These are phyloP conservation scores for Kluyveromyces sp. DNA, from an alignment of 1,139 yeast species.

Conservation along the genomic window DNA sequence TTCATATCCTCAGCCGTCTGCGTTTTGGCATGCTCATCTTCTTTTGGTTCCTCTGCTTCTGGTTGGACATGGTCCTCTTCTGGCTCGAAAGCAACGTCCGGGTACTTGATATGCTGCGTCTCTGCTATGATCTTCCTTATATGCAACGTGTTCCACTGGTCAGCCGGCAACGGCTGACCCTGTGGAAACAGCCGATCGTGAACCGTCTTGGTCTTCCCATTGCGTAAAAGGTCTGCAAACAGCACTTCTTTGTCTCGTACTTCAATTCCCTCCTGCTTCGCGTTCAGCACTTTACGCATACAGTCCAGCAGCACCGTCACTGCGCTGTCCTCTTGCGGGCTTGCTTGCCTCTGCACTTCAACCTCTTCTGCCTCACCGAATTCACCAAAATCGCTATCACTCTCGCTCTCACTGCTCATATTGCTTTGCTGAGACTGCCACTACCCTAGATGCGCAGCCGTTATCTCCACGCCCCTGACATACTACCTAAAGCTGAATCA, in stretches of 20 bases:
- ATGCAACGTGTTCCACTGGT: neutral
- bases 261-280: conserved; percentile 1
- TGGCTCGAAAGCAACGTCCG: neutral
- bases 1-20: neutral
- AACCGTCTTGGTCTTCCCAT: conserved; percentile 1
- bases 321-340: conserved; percentile 4
- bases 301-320: conserved; percentile 1
- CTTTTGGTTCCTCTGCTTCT: conserved; percentile 7
- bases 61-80: neutral
- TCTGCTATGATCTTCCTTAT: neutral
- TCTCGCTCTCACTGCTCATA: conserved; percentile 10
- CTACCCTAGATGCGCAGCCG: conserved; percentile 1
- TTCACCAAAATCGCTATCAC: conserved; percentile 29
- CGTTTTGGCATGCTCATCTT: no score
- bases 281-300: neutral
- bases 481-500: neutral
- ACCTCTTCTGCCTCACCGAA: conserved; percentile 26
- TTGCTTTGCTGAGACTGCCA: neutral
- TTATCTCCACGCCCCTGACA: neutral
- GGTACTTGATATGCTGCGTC: neutral
- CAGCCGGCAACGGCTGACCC: conserved; percentile 1
- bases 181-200: conserved; percentile 1
- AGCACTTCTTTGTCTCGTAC: conserved; percentile 1
- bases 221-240: neutral
- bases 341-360: neutral